Conservation (phyloP, 305 asterid genomes). For the Rubia peregrina region DNA sequence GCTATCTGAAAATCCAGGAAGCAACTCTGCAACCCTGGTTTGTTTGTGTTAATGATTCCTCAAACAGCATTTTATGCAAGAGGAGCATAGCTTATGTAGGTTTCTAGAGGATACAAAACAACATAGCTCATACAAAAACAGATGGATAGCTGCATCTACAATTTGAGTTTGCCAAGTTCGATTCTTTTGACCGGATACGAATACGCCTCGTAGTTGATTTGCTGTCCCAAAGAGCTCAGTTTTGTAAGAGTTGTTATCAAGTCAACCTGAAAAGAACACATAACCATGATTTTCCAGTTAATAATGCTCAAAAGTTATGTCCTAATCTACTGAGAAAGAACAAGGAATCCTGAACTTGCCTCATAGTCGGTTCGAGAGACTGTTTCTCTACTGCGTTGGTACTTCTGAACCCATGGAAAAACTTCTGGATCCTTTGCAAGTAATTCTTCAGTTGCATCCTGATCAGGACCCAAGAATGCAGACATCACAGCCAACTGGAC, state of each 20-base stretch:
- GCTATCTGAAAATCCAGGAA: not conserved
- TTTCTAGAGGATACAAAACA: too few species aligned
- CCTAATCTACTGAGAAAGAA: conserved; percentile 3
- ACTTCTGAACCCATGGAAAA: conserved; percentile 84
- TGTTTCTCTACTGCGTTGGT: conserved; percentile 94
- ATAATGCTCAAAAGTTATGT: not conserved
- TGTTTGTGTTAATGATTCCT: not conserved
- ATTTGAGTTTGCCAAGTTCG: conserved; percentile 66
- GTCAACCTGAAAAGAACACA: conserved; percentile 56
- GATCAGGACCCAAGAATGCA: conserved; percentile 94
- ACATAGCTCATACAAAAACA: too few species aligned
- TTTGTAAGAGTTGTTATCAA: conserved; percentile 76
- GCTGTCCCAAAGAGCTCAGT: conserved; percentile 73
- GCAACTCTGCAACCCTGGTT: conserved; percentile 1
- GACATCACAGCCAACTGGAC: conserved; percentile 88
- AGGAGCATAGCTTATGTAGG: too few species aligned
- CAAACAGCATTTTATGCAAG: not conserved
- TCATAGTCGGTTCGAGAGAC: conserved; percentile 88
- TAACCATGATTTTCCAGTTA: not conserved
- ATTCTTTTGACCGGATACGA: conserved; percentile 54
- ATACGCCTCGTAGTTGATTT: conserved; percentile 85
- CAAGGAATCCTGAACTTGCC: conserved; percentile 27
- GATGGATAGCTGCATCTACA: conserved; percentile 25
- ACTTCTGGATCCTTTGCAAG: conserved; percentile 82
- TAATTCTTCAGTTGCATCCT: conserved; percentile 63